These are phyloP conservation scores for Volvariella volvacea DNA, from an alignment of 1,284 basidiomycete species.

Conservation along the genomic window DNA sequence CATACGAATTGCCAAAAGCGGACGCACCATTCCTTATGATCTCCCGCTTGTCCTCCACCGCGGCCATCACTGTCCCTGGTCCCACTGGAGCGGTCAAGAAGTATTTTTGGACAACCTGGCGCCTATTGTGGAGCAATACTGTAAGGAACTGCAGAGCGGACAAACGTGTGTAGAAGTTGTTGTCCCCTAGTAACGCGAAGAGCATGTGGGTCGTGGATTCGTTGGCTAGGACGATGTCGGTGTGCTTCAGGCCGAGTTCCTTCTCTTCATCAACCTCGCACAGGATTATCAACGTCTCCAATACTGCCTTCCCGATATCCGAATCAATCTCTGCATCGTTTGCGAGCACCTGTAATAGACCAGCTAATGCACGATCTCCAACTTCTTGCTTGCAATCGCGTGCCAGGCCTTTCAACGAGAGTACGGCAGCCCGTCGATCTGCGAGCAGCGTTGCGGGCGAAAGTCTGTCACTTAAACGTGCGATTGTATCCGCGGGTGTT, in stretches of 20 bases:
- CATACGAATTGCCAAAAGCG: constrained; percentile 1
- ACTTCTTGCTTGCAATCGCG: constrained; percentile 90
- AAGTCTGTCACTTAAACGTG: constrained; percentile 82
- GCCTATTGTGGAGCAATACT: constrained; percentile 73
- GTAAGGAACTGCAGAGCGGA: constrained; percentile 82
- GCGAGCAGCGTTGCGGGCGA: constrained; percentile 81
- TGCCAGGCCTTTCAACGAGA: constrained; percentile 87
- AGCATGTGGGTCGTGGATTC: constrained; percentile 75
- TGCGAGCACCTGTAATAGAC: constrained; percentile 74
- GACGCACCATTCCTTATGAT: constrained; percentile 76
- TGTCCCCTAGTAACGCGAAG: constrained; percentile 70
- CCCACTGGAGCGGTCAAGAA: constrained; percentile 82
- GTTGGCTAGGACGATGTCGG: constrained; percentile 62
- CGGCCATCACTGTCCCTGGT: constrained; percentile 62
- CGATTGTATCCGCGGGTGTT: constrained; percentile 80
- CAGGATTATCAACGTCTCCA: constrained; percentile 79
- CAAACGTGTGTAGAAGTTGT: constrained; percentile 84
- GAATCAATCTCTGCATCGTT: constrained; percentile 85
- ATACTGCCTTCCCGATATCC: constrained; percentile 84
- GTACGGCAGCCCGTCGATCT: constrained; percentile 86
- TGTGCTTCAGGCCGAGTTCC: constrained; percentile 69
- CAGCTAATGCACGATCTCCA: constrained; percentile 67
- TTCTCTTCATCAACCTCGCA: constrained; percentile 67
- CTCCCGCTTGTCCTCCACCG: constrained; percentile 76
- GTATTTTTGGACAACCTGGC: constrained; percentile 79